Evolutionary conservation across 345 rosid genomes (phyloP), one percentile per base, ranked within the genome.

Genomic region (Populus davidiana): DNA sequence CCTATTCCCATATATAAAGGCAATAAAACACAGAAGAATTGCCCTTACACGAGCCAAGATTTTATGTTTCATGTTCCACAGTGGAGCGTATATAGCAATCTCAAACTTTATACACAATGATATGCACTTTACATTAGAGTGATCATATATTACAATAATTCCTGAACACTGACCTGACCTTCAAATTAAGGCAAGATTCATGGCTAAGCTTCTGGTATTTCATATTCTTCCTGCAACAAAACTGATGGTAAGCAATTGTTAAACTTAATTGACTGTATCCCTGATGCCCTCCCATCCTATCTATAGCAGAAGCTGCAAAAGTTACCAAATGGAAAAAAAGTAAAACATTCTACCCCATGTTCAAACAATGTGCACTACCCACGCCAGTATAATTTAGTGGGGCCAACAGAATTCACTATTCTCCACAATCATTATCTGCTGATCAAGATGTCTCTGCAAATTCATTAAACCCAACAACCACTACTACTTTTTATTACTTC

Each of bases 401-500:
- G 25, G 47, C 33, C 50, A 56, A 35, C 29, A 64, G 27, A 72
- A 62, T 21, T 49, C 68, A 70, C 36, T 20, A 63, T 65, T 72
- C 23, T 81, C 41, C 47, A 52, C 36, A 73, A 38, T 44, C 56
- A 49, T 16, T 63, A 8, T 56, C 54, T 27, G 71, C 27, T 35
- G 39, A 20, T 56, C 41, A 27, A 50, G 62, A 29, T 52, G 20
- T 56, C 39, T 20, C 69, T 65, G 10, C 69, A 68, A 39, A 66
- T 38, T 29, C 73, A 75, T 71, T 65, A 61, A 39, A 61, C 9
- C 80, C 21, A 59, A 43, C 36, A 74, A 54, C 63, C 76, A 33
- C 72, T 62, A 73, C 31, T 84, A 31, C 47, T 78, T 79, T 82
- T 84, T 81, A 10, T 84, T 85, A 31, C 81, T 89, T 81, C 96